These are phyloP conservation scores for Gastrolobium villosum DNA, from an alignment of 306 rosid species.

Conservation along the genomic window DNA sequence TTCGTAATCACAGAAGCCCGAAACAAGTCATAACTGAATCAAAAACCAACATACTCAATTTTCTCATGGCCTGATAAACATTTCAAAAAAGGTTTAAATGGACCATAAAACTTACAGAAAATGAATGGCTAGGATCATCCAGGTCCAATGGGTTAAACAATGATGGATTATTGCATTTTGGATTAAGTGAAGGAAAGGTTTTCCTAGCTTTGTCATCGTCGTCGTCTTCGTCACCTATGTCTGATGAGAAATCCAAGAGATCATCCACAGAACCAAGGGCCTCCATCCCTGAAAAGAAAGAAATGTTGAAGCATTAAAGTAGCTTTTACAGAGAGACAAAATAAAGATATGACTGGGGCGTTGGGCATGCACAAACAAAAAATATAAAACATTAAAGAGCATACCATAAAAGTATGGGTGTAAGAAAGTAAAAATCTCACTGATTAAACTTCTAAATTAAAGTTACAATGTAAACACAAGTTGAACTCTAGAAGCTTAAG, in stretches of 20 bases:
- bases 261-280: conserved; percentile 70
- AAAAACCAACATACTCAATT: conserved; percentile 22
- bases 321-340: background rate
- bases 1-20: conserved; percentile 4
- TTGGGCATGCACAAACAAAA: background rate
- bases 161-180: conserved; percentile 48
- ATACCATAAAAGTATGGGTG: background rate
- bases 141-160: conserved; percentile 49
- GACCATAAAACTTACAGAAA: conserved; percentile 66
- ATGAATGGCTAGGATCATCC: conserved; percentile 53
- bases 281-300: conserved; percentile 72
- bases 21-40: conserved; percentile 15
- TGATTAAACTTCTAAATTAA: conserved; percentile 14
- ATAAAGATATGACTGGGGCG: background rate
- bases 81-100: background rate
- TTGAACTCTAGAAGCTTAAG: conserved; percentile 15
- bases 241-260: conserved; percentile 75
- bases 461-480: conserved; percentile 24
- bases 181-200: conserved; percentile 40
- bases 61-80: conserved; percentile 1
- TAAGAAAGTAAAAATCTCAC: background rate
- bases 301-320: conserved; percentile 26
- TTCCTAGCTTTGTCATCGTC: conserved; percentile 54
- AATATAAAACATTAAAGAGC: conserved; percentile 24
- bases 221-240: conserved; percentile 67